These are phyloP conservation scores for Cyberlindnera subsufficiens DNA, from an alignment of 805 yeast species.

Conservation along the genomic window DNA sequence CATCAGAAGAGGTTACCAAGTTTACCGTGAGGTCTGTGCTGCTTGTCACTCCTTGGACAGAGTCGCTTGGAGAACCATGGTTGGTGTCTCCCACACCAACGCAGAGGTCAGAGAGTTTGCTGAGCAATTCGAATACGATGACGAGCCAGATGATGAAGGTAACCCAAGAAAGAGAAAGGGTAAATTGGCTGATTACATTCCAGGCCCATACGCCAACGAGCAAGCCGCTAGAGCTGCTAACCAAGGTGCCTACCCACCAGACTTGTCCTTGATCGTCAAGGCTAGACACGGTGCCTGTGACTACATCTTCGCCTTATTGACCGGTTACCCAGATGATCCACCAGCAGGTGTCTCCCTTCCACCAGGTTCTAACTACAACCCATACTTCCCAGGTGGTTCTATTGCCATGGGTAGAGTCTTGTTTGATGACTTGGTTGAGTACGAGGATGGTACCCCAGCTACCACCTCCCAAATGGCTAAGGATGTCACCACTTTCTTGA, in stretches of 20 bases:
- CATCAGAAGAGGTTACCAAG: conserved; percentile 98
- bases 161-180: conserved; percentile 97
- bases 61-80: conserved; percentile 97
- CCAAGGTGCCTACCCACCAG: conserved; percentile 99
- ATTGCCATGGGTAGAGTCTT: conserved; percentile 99
- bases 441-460: conserved; percentile 98
- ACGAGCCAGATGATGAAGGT: conserved; percentile 98
- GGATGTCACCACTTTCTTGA: conserved; percentile 91
- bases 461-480: conserved; percentile 99
- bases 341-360: conserved; percentile 96
- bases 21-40: conserved; percentile 97
- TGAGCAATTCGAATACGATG: conserved; percentile 96
- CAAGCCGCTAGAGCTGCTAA: conserved; percentile 99
- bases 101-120: conserved; percentile 89
- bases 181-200: conserved; percentile 91
- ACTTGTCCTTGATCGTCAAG: conserved; percentile 92
- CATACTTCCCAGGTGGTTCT: conserved; percentile 99
- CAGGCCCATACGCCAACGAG: conserved; percentile 94
- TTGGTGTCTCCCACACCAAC: conserved; percentile 92
- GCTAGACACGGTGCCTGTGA: conserved; percentile 99
- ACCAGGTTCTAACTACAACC: conserved; percentile 95
- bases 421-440: conserved; percentile 96
- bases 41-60: conserved; percentile 97
- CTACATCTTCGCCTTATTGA: conserved; percentile 88
- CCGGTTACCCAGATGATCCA: conserved; percentile 98